Conservation (phyloP, 176 grass and related monocot species). For the Avena eriantha region DNA sequence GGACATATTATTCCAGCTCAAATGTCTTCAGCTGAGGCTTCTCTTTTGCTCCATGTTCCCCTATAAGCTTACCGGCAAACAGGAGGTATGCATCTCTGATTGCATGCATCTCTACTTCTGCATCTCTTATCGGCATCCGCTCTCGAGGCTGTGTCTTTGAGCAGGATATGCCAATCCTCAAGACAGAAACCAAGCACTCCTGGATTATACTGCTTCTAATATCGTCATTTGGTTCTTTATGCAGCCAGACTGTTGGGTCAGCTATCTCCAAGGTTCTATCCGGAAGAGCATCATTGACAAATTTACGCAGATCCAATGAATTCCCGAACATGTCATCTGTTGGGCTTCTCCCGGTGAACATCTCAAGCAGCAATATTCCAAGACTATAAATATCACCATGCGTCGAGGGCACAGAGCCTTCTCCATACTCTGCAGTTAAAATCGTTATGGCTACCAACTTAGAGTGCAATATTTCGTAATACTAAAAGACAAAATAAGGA, state of each 20-base stretch:
- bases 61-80: background rate
- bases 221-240: background rate
- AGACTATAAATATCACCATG: constrained; percentile 23
- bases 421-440: constrained; percentile 25
- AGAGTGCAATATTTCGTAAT: constrained; percentile 11
- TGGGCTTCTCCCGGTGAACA: constrained; percentile 21
- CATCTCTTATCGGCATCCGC: background rate
- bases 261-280: constrained; percentile 4
- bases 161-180: constrained; percentile 26
- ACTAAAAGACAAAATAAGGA: background rate
- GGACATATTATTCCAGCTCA: background rate
- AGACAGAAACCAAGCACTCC: background rate
- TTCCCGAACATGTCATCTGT: background rate
- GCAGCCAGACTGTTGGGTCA: constrained; percentile 19
- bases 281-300: background rate
- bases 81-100: background rate
- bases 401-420: constrained; percentile 4
- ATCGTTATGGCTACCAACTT: background rate
- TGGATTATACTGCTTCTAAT: background rate
- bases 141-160: constrained; percentile 13
- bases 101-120: background rate
- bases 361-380: constrained; percentile 31
- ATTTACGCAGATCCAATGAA: constrained; percentile 1
- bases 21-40: background rate
- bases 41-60: background rate